These are phyloP conservation scores for Pyrenula aspistea DNA, from an alignment of 495 filamentous ascomycete genomes.

Conservation along the genomic window DNA sequence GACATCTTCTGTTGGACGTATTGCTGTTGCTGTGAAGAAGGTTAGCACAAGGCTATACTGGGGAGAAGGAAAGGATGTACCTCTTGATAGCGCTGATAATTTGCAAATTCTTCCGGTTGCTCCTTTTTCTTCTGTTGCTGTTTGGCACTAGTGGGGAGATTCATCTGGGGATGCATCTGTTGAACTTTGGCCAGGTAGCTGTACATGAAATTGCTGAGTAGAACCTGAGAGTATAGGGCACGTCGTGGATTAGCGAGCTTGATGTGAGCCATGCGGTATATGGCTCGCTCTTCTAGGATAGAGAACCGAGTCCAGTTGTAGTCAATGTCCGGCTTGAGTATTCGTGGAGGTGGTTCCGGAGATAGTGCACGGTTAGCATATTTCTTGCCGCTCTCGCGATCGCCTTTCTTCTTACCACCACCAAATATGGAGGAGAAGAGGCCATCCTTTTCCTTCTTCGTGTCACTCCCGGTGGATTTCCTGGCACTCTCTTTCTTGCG, in stretches of 20 bases:
- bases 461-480: constrained; percentile 58
- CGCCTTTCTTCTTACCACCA: constrained; percentile 58
- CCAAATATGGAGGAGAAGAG: constrained; percentile 87
- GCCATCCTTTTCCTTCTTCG: constrained; percentile 77
- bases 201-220: constrained; percentile 99
- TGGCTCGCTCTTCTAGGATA: constrained; percentile 90
- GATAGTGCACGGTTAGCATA: constrained; percentile 63
- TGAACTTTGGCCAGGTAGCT: constrained; percentile 97
- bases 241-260: constrained; percentile 95
- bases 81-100: constrained; percentile 56
- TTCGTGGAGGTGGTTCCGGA: constrained; percentile 61
- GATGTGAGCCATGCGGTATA: constrained; percentile 97
- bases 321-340: constrained; percentile 74
- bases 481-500: constrained; percentile 67
- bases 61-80: constrained; percentile 19
- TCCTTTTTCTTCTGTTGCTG: constrained; percentile 53
- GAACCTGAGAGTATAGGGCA: constrained; percentile 84
- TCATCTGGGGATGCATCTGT: constrained; percentile 90
- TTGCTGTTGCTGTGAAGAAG: constrained; percentile 38
- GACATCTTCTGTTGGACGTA: constrained; percentile 28
- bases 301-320: constrained; percentile 94
- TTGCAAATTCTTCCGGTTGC: constrained; percentile 49
- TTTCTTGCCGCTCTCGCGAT: constrained; percentile 57
- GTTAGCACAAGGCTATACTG: no score
- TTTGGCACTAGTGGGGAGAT: constrained; percentile 48